Percentiles rank a stretch among this genome's conserved stretches.
These are phyloP conservation scores for Metschnikowia orientalis DNA, from an alignment of 805 yeast genomes.

Conservation along the genomic window DNA sequence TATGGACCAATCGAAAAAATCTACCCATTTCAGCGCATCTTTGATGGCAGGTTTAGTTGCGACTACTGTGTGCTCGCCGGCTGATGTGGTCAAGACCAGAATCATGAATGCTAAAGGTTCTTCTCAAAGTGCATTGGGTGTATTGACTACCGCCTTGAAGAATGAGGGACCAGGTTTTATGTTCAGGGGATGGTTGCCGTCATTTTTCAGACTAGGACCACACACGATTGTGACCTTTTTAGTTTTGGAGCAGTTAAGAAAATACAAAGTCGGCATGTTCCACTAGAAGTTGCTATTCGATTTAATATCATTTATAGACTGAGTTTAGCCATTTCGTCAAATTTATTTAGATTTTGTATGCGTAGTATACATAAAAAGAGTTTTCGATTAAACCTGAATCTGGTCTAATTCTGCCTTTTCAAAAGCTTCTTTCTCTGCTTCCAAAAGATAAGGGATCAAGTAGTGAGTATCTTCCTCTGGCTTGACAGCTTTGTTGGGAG, in stretches of 20 bases:
- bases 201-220: conserved; percentile 82
- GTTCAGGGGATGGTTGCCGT: conserved; percentile 90
- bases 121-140: conserved; percentile 43
- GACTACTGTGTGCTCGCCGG: conserved; percentile 89
- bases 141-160: conserved; percentile 52
- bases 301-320: not conserved
- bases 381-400: conserved; percentile 35
- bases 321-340: conserved; percentile 1
- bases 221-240: conserved; percentile 67
- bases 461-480: conserved; percentile 80
- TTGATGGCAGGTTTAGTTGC: conserved; percentile 83
- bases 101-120: conserved; percentile 66
- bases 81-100: conserved; percentile 84
- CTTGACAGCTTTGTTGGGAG: conserved; percentile 70
- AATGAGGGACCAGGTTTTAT: conserved; percentile 73
- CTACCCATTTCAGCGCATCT: conserved; percentile 77
- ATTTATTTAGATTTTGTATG: conserved; percentile 3
- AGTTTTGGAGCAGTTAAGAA: conserved; percentile 63
- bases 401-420: conserved; percentile 90
- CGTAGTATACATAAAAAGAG: not conserved
- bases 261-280: conserved; percentile 46
- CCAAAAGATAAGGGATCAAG: conserved; percentile 83
- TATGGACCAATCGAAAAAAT: conserved; percentile 54
- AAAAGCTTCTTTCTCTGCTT: conserved; percentile 86
- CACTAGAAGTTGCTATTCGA: conserved; percentile 14